Evolutionary conservation across 345 rosid genomes (phyloP).

Genomic region (Populus deltoides): DNA sequence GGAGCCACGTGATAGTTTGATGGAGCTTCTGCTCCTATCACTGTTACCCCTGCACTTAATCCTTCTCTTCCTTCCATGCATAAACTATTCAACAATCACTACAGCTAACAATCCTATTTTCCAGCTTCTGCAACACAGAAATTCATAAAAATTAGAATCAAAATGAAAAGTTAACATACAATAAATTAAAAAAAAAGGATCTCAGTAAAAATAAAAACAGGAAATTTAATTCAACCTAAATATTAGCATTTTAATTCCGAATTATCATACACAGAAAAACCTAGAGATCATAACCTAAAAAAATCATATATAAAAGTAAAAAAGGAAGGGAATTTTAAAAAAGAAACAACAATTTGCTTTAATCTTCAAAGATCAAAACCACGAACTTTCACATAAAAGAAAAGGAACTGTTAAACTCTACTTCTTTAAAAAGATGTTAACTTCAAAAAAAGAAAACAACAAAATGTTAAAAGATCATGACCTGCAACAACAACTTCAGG

Average conservation of each 20-base stretch:
- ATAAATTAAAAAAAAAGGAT: background rate
- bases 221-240: background rate
- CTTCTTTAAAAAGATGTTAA: background rate
- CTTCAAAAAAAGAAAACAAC: background rate
- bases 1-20: slow-evolving; percentile 65
- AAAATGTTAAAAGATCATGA: slow-evolving; percentile 35
- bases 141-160: background rate
- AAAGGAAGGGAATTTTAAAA: background rate
- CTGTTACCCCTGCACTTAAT: slow-evolving; percentile 56
- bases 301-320: background rate
- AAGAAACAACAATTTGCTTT: background rate
- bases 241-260: background rate
- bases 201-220: background rate
- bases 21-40: slow-evolving; percentile 78
- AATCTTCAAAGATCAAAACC: slow-evolving; percentile 4
- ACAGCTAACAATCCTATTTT: slow-evolving; percentile 3
- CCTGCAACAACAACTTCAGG: slow-evolving; percentile 31
- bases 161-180: background rate
- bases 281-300: background rate
- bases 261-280: background rate
- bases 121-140: slow-evolving; percentile 29
- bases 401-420: background rate
- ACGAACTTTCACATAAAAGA: background rate
- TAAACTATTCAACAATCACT: slow-evolving; percentile 4
- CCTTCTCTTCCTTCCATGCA: slow-evolving; percentile 65